Evolutionary conservation across 768 basidiomycete species (phyloP).

Genomic region (Butyriboletus loyo): DNA sequence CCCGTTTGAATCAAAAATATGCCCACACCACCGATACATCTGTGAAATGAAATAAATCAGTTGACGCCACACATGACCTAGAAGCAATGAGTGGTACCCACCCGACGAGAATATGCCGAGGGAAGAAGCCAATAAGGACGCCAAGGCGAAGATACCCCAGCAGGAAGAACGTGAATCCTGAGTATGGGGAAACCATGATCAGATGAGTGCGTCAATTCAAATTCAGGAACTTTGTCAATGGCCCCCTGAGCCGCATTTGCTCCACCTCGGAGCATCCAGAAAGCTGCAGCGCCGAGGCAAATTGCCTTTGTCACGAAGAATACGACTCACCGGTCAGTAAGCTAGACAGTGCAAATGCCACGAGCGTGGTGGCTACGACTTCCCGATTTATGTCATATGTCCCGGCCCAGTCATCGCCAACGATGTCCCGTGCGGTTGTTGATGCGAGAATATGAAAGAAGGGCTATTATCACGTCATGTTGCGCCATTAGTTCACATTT

Average conservation of each 20-base stretch:
- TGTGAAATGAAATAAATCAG: constrained; percentile 19
- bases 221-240: constrained; percentile 8
- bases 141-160: constrained; percentile 84
- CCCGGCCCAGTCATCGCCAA: constrained; percentile 22
- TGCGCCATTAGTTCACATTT: background rate
- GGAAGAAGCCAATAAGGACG: constrained; percentile 90
- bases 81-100: constrained; percentile 34
- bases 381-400: constrained; percentile 61
- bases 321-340: constrained; percentile 69
- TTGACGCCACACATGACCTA: background rate
- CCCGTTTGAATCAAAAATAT: constrained; percentile 89
- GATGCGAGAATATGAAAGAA: constrained; percentile 93
- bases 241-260: background rate
- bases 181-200: constrained; percentile 4
- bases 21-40: constrained; percentile 94
- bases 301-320: background rate
- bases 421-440: constrained; percentile 64
- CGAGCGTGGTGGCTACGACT: constrained; percentile 89
- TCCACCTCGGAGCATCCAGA: background rate
- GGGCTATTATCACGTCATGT: constrained; percentile 47
- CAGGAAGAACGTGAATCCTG: constrained; percentile 70
- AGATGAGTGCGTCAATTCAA: constrained; percentile 9
- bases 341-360: constrained; percentile 83
- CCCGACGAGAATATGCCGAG: constrained; percentile 95
- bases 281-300: background rate